A percentile compares a stretch with the other conserved stretches of the same genome.
These are phyloP conservation scores for Clathrus columnatus DNA, from an alignment of 768 basidiomycete genomes.

Conservation along the genomic window DNA sequence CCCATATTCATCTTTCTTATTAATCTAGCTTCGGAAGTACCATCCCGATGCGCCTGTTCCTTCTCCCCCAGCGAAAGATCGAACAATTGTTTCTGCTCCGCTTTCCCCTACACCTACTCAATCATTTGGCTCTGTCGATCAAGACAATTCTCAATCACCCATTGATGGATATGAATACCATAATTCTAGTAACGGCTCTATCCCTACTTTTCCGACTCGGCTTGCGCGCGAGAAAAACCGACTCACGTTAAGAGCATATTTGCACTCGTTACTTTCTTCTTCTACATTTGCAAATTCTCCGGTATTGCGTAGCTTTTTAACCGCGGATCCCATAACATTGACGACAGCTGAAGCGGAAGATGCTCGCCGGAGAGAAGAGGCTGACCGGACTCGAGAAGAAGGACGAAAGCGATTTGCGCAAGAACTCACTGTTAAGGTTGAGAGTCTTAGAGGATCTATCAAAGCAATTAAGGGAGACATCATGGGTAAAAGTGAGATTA, in stretches of 20 bases:
- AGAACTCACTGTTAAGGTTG: conserved; percentile 82
- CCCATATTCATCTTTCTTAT: conserved; percentile 9
- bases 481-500: conserved; percentile 62
- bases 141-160: background rate
- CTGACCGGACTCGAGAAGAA: conserved; percentile 79
- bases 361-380: conserved; percentile 72
- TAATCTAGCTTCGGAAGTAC: conserved; percentile 67
- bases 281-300: conserved; percentile 75
- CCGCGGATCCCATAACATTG: conserved; percentile 64
- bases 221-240: conserved; percentile 91
- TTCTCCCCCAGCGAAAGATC: conserved; percentile 83
- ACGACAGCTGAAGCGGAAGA: conserved; percentile 72
- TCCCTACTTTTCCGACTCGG: conserved; percentile 24
- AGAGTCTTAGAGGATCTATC: conserved; percentile 74
- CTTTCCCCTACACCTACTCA: conserved; percentile 21
- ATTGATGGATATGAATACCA: background rate
- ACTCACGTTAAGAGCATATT: conserved; percentile 85
- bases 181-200: background rate
- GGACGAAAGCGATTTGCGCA: conserved; percentile 76
- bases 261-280: conserved; percentile 69
- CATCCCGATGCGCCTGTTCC: conserved; percentile 78
- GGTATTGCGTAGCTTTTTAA: conserved; percentile 77
- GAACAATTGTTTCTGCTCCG: conserved; percentile 52
- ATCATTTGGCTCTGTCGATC: conserved; percentile 1
- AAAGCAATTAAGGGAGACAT: conserved; percentile 88